Conservation (phyloP, 768 basidiomycete genomes). For the Rhizopogon sp. region DNA sequence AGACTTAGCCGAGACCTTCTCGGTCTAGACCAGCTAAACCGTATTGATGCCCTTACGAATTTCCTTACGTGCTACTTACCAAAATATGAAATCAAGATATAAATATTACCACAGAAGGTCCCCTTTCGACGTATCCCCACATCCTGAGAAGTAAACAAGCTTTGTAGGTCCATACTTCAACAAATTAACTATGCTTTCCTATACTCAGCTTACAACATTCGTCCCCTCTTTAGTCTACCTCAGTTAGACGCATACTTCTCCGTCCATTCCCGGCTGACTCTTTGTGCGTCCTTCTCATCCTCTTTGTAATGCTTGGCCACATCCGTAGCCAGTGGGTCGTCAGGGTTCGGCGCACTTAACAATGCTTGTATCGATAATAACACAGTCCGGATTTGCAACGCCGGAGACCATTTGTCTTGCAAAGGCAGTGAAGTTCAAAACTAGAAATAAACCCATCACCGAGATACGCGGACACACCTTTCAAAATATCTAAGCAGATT, state of each 20-base stretch:
- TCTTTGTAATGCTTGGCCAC: constrained; percentile 99
- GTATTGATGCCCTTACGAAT: neutral
- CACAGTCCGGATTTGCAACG: constrained; percentile 97
- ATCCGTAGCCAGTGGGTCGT: constrained; percentile 91
- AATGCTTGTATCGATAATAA: constrained; percentile 96
- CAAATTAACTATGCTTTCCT: constrained; percentile 3
- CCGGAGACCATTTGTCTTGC: constrained; percentile 99
- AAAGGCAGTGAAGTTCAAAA: neutral
- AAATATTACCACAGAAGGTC: neutral
- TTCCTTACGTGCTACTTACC: neutral
- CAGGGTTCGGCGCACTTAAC: constrained; percentile 93
- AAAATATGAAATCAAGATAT: neutral
- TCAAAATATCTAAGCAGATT: constrained; percentile 97
- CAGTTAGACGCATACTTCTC: constrained; percentile 65
- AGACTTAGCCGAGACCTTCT: constrained; percentile 18
- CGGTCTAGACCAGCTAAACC: constrained; percentile 2
- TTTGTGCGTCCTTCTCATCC: constrained; percentile 88
- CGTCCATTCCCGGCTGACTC: constrained; percentile 95
- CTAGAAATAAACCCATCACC: neutral
- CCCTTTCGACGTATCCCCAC: neutral
- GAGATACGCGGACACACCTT: constrained; percentile 49
- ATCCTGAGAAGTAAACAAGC: neutral
- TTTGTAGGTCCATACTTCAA: constrained; percentile 1
- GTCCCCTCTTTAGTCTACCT: neutral
- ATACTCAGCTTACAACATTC: constrained; percentile 7